phyloP scores from a whole-genome alignment of 192 early-diverging fungal species.

The Coemansia sp. region DNA sequence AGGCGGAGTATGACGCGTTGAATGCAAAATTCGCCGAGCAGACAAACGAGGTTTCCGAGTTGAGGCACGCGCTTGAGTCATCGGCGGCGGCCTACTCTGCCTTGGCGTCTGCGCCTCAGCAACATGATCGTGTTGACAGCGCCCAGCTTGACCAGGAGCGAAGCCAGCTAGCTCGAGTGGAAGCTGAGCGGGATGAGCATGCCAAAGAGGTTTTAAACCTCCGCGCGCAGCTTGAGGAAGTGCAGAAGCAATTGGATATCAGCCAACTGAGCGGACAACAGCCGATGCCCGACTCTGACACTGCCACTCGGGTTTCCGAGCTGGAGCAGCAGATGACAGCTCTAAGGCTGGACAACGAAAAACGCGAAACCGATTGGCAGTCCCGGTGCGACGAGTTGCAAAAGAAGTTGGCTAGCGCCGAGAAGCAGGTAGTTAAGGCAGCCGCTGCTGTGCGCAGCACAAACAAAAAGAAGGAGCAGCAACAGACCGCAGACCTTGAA shows the following conservation, averaged over 20 bases:
- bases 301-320: slow-evolving; percentile 7
- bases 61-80: slow-evolving; percentile 17
- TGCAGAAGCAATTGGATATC: slow-evolving; percentile 3
- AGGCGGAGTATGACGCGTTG: slow-evolving; percentile 28
- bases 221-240: slow-evolving; percentile 1
- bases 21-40: slow-evolving; percentile 21
- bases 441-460: slow-evolving; percentile 43
- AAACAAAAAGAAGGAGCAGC: slow-evolving; percentile 51
- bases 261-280: not conserved
- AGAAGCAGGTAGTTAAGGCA: slow-evolving; percentile 49
- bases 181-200: slow-evolving; percentile 15
- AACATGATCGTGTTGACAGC: not conserved
- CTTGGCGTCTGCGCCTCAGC: not conserved
- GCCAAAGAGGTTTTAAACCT: slow-evolving; percentile 13
- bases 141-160: slow-evolving; percentile 14
- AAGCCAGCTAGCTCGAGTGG: slow-evolving; percentile 6
- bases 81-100: not conserved
- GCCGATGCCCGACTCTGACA: not conserved
- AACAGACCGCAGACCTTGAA: slow-evolving; percentile 29
- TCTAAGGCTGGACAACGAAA: slow-evolving; percentile 11
- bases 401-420: slow-evolving; percentile 37
- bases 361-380: slow-evolving; percentile 17
- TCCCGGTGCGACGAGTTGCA: slow-evolving; percentile 29
- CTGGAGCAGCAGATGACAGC: slow-evolving; percentile 25
- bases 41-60: slow-evolving; percentile 11